phyloP scores from a whole-genome alignment of 2,329 filamentous ascomycete genomes.

The Chaetomium strumarium region DNA sequence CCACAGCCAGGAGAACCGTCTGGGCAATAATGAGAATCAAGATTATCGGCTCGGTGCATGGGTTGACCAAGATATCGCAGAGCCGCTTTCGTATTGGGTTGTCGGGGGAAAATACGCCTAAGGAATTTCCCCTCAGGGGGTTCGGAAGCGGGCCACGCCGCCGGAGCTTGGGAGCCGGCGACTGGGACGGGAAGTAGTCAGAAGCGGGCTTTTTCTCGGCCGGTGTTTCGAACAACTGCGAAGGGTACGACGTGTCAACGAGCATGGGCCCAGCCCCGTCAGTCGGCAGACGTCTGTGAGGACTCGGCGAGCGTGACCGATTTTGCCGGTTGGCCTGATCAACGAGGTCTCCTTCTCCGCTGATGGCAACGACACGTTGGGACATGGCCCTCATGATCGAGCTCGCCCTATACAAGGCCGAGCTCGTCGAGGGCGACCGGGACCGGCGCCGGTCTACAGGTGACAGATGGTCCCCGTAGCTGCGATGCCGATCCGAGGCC shows the following conservation, averaged over 20 bases:
- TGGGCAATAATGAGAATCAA: conserved; percentile 83
- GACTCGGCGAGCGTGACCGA: conserved; percentile 52
- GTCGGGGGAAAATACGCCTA: conserved; percentile 77
- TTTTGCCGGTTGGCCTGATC: conserved; percentile 63
- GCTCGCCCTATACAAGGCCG: conserved; percentile 62
- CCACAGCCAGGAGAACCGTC: conserved; percentile 78
- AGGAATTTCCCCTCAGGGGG: conserved; percentile 76
- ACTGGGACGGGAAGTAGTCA: conserved; percentile 29
- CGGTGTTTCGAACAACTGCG: conserved; percentile 40
- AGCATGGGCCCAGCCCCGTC: conserved; percentile 39
- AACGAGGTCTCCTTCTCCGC: conserved; percentile 80
- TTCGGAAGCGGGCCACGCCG: conserved; percentile 50
- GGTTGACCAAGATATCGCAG: conserved; percentile 80
- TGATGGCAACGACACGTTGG: conserved; percentile 94
- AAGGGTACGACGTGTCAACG: conserved; percentile 46
- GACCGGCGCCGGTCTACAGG: conserved; percentile 50
- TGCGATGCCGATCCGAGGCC: conserved; percentile 45
- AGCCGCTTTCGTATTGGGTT: conserved; percentile 68
- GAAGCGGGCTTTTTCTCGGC: conserved; percentile 37
- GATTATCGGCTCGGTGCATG: conserved; percentile 79
- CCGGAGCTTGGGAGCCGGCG: conserved; percentile 28
- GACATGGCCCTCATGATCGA: conserved; percentile 84
- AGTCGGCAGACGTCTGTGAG: conserved; percentile 46
- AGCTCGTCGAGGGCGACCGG: conserved; percentile 56
- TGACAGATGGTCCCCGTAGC: conserved; percentile 51